Percentiles rank a stretch among this genome's conserved stretches.
Conservation (phyloP, 306 rosid species). For the Urtica urens region DNA sequence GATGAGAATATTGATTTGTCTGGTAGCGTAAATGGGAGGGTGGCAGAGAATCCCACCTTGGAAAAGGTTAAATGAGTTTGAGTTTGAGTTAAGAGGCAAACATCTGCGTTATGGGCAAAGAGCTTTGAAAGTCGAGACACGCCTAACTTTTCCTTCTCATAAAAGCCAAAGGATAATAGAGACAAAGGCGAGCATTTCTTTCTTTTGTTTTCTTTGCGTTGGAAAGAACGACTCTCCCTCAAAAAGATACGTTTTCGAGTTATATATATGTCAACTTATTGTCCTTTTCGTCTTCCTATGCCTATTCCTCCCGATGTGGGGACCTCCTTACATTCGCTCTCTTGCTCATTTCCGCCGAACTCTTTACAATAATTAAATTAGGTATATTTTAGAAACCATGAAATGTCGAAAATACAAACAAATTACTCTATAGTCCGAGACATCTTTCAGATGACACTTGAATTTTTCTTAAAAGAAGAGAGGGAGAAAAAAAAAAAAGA, state of each 20-base stretch:
- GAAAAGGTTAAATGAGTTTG: conserved; percentile 2
- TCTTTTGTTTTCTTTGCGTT: not conserved
- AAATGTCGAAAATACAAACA: too few relatives aligned
- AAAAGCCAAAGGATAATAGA: not conserved
- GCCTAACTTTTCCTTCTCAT: not conserved
- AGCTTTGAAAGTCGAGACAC: conserved; percentile 7
- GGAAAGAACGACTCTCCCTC: not conserved
- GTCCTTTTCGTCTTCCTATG: not conserved
- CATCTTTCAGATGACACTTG: too few relatives aligned
- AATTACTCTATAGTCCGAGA: too few relatives aligned
- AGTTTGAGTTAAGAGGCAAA: not conserved
- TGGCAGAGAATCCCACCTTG: conserved; percentile 10
- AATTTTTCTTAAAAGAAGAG: too few relatives aligned
- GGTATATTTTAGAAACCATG: too few relatives aligned
- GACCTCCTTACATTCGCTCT: too few relatives aligned
- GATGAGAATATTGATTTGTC: not conserved
- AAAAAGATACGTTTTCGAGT: not conserved
- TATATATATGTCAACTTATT: not conserved
- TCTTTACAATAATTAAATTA: too few relatives aligned
- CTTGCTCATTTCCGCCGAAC: too few relatives aligned
- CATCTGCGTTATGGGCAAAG: conserved; percentile 4
- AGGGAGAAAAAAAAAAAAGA: too few relatives aligned
- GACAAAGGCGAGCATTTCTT: not conserved
- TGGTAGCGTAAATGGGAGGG: not conserved
- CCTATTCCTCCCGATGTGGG: not conserved